Evolutionary conservation across 2,329 filamentous ascomycete species (phyloP).

Genomic region (Daldinia sp.): DNA sequence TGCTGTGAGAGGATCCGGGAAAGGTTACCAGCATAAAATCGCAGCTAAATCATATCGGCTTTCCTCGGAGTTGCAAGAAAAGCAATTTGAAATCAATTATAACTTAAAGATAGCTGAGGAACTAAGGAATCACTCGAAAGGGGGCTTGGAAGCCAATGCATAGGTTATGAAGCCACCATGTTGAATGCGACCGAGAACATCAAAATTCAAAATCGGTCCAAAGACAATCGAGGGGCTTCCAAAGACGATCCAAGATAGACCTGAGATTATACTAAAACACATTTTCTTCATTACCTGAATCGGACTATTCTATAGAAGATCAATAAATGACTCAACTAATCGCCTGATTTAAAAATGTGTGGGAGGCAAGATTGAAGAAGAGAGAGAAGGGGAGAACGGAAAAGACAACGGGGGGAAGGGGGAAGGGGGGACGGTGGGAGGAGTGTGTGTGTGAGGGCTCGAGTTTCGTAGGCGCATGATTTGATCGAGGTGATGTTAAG

Average conservation of each 20-base stretch:
- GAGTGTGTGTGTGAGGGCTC: conserved; percentile 39
- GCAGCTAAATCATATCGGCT: background rate
- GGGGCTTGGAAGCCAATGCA: conserved; percentile 23
- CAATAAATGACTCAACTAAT: conserved; percentile 43
- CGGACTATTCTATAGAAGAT: conserved; percentile 24
- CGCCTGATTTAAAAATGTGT: conserved; percentile 40
- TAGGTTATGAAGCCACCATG: conserved; percentile 30
- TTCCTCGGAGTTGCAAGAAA: conserved; percentile 10
- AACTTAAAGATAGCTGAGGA: conserved; percentile 28
- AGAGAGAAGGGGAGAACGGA: conserved; percentile 42
- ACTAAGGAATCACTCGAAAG: conserved; percentile 25
- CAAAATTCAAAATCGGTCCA: conserved; percentile 28
- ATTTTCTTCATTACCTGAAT: conserved; percentile 22
- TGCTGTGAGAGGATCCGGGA: conserved; percentile 23
- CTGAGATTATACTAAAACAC: conserved; percentile 35
- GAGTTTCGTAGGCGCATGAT: conserved; percentile 42
- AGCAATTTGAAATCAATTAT: conserved; percentile 16
- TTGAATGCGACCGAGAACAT: conserved; percentile 40
- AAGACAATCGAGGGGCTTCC: conserved; percentile 30
- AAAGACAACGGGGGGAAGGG: conserved; percentile 22
- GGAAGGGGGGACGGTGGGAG: conserved; percentile 35
- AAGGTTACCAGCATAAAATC: background rate
- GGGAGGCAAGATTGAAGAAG: conserved; percentile 36
- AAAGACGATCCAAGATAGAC: conserved; percentile 23
- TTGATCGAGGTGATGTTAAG: conserved; percentile 40